Base-by-base conservation (phyloP, 2,329 filamentous ascomycete genomes). In the Penicillium sp. region DNA sequence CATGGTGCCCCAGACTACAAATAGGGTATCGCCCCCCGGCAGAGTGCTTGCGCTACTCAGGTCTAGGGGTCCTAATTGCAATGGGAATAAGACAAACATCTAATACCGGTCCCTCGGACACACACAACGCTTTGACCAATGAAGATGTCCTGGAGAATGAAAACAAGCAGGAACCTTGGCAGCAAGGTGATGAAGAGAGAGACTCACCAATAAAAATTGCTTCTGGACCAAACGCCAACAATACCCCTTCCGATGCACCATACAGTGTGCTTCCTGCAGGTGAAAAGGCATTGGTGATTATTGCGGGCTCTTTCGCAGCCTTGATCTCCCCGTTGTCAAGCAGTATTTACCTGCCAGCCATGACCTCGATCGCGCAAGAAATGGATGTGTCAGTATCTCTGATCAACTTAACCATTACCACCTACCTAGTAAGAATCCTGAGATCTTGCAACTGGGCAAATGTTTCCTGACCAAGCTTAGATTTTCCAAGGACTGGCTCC, bases 401-500 rank as follows among this genome's bases (percentile, higher is more conserved):
- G 50, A 67, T 71, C 44, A 70, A 67, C 39, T 43, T 70, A 35
- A 69, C 68, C 2, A 65, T 71, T 39, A 71, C 60, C 9, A 77
- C 76, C 3, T 83, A 82, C 57, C 66, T 82, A 69, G 75, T 76
- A 45, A 35, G 24, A 22, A n/a, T 7, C 42, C 10, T 24, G 26
- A 14, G 35, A 31, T 9, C 33, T 21, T 52, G 29, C n/a, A 11
- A 33, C 21, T 27, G 5, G 21, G 14, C n/a, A 33, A 29, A 33
- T 22, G 35, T 5, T 44, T 7, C 50, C n/a, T 39, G 7, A 39
- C 35, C 5, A 39, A 19, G n/a, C 14, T 53, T 29, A 68, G 69
- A 80, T 89, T 54, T 78, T 88, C 45, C 86, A 89, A 68, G 86
- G 81, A 19, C 70, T 89, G 1, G 79, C 85, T 0, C 87, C 86